Evolutionary conservation across 2,329 filamentous ascomycete genomes (phyloP).

Genomic region (Fonsecaea pedrosoi): DNA sequence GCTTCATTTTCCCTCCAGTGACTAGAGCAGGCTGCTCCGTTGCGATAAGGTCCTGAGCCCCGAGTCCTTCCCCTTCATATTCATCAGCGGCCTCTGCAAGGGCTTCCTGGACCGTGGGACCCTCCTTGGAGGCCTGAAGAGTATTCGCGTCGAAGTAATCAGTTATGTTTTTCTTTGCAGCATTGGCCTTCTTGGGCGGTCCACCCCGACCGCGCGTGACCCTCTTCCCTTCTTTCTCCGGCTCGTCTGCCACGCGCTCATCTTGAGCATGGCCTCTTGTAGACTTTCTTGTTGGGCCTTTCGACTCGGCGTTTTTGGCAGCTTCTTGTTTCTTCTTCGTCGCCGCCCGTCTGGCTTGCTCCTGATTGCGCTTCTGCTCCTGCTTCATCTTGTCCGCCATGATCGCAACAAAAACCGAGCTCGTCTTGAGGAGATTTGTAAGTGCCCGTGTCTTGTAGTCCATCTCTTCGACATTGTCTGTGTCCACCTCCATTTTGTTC

Average conservation of each 20-base stretch:
- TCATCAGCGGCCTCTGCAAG: slow-evolving; percentile 65
- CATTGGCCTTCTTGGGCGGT: slow-evolving; percentile 36
- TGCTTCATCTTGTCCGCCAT: slow-evolving; percentile 59
- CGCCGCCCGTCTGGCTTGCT: slow-evolving; percentile 49
- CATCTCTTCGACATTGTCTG: slow-evolving; percentile 48
- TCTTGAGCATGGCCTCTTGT: slow-evolving; percentile 24
- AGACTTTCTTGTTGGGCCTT: slow-evolving; percentile 36
- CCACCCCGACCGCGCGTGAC: slow-evolving; percentile 35
- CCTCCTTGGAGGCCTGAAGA: slow-evolving; percentile 59
- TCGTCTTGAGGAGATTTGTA: slow-evolving; percentile 55
- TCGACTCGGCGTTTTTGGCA: slow-evolving; percentile 42
- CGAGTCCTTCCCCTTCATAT: slow-evolving; percentile 64
- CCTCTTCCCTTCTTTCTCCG: slow-evolving; percentile 38
- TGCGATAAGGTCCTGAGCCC: slow-evolving; percentile 73
- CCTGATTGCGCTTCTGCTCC: slow-evolving; percentile 52
- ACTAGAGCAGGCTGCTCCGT: slow-evolving; percentile 86
- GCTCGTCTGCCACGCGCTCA: slow-evolving; percentile 16
- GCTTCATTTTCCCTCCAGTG: slow-evolving; percentile 86
- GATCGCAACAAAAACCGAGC: slow-evolving; percentile 56
- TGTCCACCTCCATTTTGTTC: slow-evolving; percentile 38
- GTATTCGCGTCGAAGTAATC: slow-evolving; percentile 68
- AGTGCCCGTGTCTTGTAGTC: slow-evolving; percentile 53
- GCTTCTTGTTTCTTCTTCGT: slow-evolving; percentile 44
- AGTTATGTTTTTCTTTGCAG: slow-evolving; percentile 53
- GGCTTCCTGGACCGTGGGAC: slow-evolving; percentile 63